Conservation (phyloP, 768 basidiomycete genomes). For the Arthromyces matolae region DNA sequence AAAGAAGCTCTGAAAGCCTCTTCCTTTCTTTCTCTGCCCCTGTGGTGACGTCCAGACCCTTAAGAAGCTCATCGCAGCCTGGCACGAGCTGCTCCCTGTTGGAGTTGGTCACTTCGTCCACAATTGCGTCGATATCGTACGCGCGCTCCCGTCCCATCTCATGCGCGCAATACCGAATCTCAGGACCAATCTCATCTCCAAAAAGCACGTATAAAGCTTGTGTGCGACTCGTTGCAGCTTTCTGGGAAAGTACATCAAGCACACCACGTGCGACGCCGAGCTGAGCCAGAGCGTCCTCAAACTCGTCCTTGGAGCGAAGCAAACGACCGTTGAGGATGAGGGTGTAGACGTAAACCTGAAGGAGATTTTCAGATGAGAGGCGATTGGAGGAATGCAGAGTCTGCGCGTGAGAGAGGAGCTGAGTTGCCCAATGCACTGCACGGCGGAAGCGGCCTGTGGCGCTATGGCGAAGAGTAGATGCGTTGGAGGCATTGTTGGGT, state of each 20-base stretch:
- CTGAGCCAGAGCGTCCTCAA: constrained; percentile 70
- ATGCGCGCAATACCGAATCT: constrained; percentile 91
- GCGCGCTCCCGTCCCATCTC: constrained; percentile 74
- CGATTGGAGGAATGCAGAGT: constrained; percentile 50
- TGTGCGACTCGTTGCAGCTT: constrained; percentile 70
- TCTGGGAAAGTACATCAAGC: constrained; percentile 60
- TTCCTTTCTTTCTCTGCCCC: constrained; percentile 39
- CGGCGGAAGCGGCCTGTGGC: constrained; percentile 80
- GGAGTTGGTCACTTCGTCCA: constrained; percentile 53
- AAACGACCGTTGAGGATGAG: constrained; percentile 82
- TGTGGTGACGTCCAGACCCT: constrained; percentile 45
- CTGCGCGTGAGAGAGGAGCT: constrained; percentile 72
- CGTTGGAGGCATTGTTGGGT: constrained; percentile 46
- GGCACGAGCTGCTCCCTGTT: constrained; percentile 62
- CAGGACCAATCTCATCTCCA: constrained; percentile 83
- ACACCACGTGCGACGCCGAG: constrained; percentile 75
- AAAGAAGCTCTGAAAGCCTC: constrained; percentile 57
- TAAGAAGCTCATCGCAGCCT: constrained; percentile 52
- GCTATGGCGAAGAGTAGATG: constrained; percentile 61
- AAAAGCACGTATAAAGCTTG: constrained; percentile 85
- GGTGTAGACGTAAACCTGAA: constrained; percentile 76
- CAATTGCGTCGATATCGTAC: constrained; percentile 79
- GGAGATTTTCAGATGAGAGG: constrained; percentile 52
- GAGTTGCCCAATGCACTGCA: constrained; percentile 73
- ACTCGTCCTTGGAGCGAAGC: constrained; percentile 70